These are phyloP conservation scores for Bothriochloa decipiens DNA, from an alignment of 176 grass and related monocot genomes.

Conservation along the genomic window DNA sequence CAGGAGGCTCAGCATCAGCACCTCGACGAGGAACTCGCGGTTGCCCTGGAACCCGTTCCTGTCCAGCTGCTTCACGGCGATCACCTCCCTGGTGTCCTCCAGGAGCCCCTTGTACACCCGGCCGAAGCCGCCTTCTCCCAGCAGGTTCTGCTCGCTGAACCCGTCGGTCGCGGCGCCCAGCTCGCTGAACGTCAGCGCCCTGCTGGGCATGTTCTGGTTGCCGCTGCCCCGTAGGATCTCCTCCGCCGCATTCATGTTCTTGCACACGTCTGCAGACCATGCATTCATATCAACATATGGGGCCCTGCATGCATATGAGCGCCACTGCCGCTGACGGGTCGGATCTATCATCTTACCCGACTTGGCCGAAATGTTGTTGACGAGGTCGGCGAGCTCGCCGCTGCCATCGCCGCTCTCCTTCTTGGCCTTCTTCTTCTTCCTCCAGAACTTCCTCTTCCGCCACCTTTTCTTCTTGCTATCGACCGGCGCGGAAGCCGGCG, in stretches of 20 bases:
- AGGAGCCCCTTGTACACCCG: conserved; percentile 77
- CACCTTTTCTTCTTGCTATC: conserved; percentile 46
- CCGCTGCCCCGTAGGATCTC: conserved; percentile 65
- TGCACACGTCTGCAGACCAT: conserved; percentile 50
- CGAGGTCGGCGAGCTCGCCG: conserved; percentile 48
- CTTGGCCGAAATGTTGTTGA: conserved; percentile 59
- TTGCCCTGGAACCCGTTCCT: conserved; percentile 74
- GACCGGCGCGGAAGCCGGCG: background rate
- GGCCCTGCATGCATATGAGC: background rate
- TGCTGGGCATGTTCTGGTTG: conserved; percentile 65
- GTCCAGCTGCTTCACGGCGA: conserved; percentile 87
- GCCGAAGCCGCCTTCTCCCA: conserved; percentile 88
- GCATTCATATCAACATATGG: no score
- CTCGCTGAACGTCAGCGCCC: conserved; percentile 65
- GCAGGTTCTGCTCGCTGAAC: conserved; percentile 65
- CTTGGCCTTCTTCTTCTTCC: conserved; percentile 58
- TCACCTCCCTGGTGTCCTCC: conserved; percentile 46
- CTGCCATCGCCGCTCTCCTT: conserved; percentile 5
- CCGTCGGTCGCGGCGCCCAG: conserved; percentile 57
- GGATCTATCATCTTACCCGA: conserved; percentile 43
- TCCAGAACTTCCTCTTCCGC: conserved; percentile 55
- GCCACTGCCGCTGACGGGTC: background rate
- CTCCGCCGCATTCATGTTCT: conserved; percentile 55
- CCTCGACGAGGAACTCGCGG: conserved; percentile 86
- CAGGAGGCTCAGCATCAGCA: conserved; percentile 84